Evolutionary conservation across 148 eudicot species (phyloP), one percentile per base, ranked within the genome.

Genomic region (Rhododendron simsii): DNA sequence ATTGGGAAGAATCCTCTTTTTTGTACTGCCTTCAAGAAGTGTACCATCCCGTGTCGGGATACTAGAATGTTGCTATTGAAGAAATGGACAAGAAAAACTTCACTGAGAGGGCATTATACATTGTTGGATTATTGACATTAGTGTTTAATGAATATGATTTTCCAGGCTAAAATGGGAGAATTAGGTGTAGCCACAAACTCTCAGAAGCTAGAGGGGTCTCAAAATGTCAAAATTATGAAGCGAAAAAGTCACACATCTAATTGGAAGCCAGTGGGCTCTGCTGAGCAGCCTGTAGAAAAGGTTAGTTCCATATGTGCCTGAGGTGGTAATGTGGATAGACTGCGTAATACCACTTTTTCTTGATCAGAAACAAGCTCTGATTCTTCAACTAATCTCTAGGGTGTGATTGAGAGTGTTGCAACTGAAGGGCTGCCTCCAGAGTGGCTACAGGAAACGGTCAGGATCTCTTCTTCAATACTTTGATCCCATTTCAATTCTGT

Each of bases 381-480:
- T 67, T 67, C 35, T 67, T 67, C 15, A 26, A 67, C 35, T 67
- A 26, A 55, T 87, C 53, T 84, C 48, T 71, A 92, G 95, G 91
- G 85, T 86, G 87, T 87, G 35, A 57, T 89, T 86, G 91, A 83
- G 90, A 94, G 61, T 39, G 78, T 81, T 45, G 28, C 88, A 53
- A 92, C 87, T 50, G 89, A 95, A 81, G 92, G 87, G 47, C 87
- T 95, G 76, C 98, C 96, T 15, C 84, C 91, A 84, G 96, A 95
- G 59, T 94, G 96, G 98, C 88, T 92, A 28, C 92, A 91, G 92
- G 96, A 95, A 86, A 87, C 91, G 91, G 96, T 95, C 23, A 41
- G 81, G 30, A 41, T 77, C 65, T 71, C 65, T 80, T 73, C 30
- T 84, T 80, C 47, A 18, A 21, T 53, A 48, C 44, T 83, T 67